Evolutionary conservation across 1,284 basidiomycete species (phyloP), one percentile per base, ranked within the genome.

Genomic region (Ceratobasidium sp.): DNA sequence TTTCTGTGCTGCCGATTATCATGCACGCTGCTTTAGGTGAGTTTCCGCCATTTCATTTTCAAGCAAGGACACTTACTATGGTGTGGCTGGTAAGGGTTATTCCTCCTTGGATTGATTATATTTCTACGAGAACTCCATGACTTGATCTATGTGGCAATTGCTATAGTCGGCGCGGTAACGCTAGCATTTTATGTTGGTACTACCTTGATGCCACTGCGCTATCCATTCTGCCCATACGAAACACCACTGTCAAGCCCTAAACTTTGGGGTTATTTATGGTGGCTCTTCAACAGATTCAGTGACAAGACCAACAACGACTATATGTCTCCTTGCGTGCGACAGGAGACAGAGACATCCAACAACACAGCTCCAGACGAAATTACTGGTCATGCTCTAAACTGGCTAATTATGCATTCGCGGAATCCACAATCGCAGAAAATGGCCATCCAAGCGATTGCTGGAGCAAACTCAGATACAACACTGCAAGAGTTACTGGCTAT

Each of bases 11-110:
- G 2, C 55, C 55, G 2, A 35, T 32, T 35, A 32, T 58, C 11
- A 58, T 58, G 55, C 55, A 58, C n/a, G 16, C 23, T 38, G 8
- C 55, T 11, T 32, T 58, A 23, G 55, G 55, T 58, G 32, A 58
- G 55, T 41, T n/a, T n/a, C n/a, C n/a, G 11, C 16, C 26, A 52
- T n/a, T 21, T 11, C 49, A 52, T n/a, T n/a, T 23, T 21, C 7
- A 52, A 21, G 26, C 21, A 21, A 52, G 8, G 9, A 21, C 16
- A 13, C 16, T 9, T 23, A 52, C 8, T 18, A 18, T 35, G 38
- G 1, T n/a, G n/a, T 11, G 35, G 35, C 35, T 4, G 11, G 35
- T 38, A 35, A 58, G 55, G 30, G 6, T 58, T 58, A 23, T 58
- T 58, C 23, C 55, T 58, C 3, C 7, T 58, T n/a, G 55, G 55